phyloP scores from a whole-genome alignment of 495 filamentous ascomycete species.

The Amniculicola lignicola region DNA sequence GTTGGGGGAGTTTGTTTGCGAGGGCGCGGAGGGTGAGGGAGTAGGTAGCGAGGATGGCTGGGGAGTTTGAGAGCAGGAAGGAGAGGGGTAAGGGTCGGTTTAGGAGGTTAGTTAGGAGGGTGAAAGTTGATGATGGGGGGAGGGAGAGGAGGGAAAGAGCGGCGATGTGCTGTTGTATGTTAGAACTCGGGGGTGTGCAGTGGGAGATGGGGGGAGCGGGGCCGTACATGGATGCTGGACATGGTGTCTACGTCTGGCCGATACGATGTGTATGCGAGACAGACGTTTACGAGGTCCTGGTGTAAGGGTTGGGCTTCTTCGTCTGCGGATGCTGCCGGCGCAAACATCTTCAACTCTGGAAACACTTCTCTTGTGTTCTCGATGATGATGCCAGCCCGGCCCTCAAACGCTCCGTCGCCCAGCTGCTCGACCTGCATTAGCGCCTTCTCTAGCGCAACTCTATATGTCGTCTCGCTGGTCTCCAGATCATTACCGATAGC shows the following conservation, averaged over 20 bases:
- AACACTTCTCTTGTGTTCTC: constrained; percentile 71
- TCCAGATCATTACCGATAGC: constrained; percentile 89
- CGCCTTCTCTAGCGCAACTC: constrained; percentile 72
- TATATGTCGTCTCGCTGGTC: constrained; percentile 70
- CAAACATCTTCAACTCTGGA: constrained; percentile 77
- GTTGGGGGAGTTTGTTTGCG: constrained; percentile 52
- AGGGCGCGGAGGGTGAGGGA: constrained; percentile 68
- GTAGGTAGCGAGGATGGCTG: constrained; percentile 69
- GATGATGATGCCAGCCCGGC: constrained; percentile 62
- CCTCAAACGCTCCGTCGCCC: constrained; percentile 45
- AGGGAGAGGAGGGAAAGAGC: constrained; percentile 85
- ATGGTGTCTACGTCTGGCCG: constrained; percentile 90
- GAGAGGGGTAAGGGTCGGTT: constrained; percentile 86
- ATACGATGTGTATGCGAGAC: constrained; percentile 91
- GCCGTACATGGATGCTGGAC: constrained; percentile 69
- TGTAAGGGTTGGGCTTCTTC: constrained; percentile 67
- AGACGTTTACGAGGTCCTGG: constrained; percentile 69
- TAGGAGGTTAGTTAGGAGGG: constrained; percentile 79
- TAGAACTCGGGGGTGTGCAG: not conserved
- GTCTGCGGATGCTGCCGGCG: constrained; percentile 42
- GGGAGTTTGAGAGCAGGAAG: constrained; percentile 75
- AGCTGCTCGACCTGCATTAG: constrained; percentile 56
- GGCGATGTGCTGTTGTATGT: constrained; percentile 62
- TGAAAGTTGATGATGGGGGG: constrained; percentile 68
- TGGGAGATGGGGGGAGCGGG: constrained; percentile 6